Base-by-base conservation (phyloP, 225 moss, liverwort and hornwort species). In the Sphagnum contortum region DNA sequence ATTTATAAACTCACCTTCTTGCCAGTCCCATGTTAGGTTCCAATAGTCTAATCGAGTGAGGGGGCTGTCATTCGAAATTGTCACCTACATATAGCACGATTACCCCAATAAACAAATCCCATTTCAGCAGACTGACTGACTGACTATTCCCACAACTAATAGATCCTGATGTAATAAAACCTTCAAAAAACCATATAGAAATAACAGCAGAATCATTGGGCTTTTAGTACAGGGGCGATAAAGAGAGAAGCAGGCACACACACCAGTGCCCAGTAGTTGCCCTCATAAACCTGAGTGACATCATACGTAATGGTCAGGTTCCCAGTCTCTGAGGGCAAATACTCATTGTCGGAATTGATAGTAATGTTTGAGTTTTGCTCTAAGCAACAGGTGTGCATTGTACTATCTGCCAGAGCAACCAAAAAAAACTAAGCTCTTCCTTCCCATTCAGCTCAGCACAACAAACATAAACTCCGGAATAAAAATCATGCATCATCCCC, bases 11-110 rank as follows among this genome's bases (percentile, higher is more conserved):
- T 94, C 93, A 8, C 72, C 73, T 63, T 82, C 74, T 75, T 64
- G 72, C 93, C 93, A 94, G 3, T 83, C 81, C 93, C 93, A 94
- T 0, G 90, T 88, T 1, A 94, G 3, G 48, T 90, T 90, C 93
- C 93, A 94, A 76, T 73, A 77, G 4, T 81, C 84, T 0, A 94
- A 13, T 9, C 82, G 78, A 9, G 77, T 6, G 1, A 88, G 70
- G 0, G 87, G 86, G 9, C 77, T 73, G 0, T 82, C 79, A 53
- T 88, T 80, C 52, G 79, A 76, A 4, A 90, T 84, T 5, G 80
- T 90, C 48, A 94, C 93, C 79, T 88, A 77, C 58, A 59, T 29
- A 29, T 29, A 29, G 29, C 6, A 12, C 12, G 6, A 54, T 50
- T 12, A 2, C 48, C 48, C 47, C 63, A 63, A 29, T 29, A 29